phyloP scores from a whole-genome alignment of 768 basidiomycete species.

The Clitopilus hobsonii region DNA sequence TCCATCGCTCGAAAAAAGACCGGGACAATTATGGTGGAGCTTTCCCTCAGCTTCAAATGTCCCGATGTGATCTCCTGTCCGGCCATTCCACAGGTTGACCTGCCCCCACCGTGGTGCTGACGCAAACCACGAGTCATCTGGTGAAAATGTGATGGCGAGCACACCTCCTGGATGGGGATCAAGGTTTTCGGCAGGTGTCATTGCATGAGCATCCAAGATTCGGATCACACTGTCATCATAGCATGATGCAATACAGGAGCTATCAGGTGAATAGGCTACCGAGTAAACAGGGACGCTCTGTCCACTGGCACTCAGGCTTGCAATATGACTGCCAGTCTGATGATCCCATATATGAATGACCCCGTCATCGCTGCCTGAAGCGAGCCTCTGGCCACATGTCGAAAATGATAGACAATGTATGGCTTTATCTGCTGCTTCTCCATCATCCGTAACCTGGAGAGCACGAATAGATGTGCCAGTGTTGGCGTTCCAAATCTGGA shows the following conservation, averaged over 20 bases:
- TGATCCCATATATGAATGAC: background rate
- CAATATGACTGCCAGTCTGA: background rate
- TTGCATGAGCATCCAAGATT: background rate
- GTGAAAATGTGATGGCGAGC: background rate
- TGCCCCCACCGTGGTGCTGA: background rate
- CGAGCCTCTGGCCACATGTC: background rate
- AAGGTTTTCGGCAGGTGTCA: background rate
- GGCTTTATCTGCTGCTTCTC: background rate
- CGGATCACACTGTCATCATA: background rate
- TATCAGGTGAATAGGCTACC: background rate
- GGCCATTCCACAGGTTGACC: background rate
- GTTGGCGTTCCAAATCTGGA: background rate
- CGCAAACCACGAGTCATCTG: background rate
- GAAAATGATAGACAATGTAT: too few relatives aligned
- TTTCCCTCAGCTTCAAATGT: background rate
- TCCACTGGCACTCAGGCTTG: background rate
- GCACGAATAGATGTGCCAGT: background rate
- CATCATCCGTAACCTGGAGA: background rate
- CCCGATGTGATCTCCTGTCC: background rate
- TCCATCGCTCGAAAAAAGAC: background rate
- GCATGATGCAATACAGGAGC: background rate
- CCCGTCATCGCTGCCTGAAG: background rate
- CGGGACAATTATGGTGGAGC: background rate
- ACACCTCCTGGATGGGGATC: background rate
- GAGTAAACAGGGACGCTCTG: too few relatives aligned